A percentile compares a stretch with the other conserved stretches of the same genome.
phyloP scores from a whole-genome alignment of 768 basidiomycete genomes.

The Sporobolomyces phaffii region DNA sequence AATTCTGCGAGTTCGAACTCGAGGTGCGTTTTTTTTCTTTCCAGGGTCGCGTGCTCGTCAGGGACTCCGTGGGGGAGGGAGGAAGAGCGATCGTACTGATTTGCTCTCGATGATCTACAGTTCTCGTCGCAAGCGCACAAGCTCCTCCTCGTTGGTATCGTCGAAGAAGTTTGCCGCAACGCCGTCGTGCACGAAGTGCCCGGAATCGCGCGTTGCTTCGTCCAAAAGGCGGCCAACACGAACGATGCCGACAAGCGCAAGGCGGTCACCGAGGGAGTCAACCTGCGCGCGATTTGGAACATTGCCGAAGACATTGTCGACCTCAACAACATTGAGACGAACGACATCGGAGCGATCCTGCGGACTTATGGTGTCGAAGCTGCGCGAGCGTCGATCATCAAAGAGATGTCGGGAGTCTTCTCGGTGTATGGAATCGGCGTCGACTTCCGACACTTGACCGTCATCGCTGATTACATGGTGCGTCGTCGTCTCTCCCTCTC shows the following conservation, averaged over 20 bases:
- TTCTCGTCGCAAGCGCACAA: constrained; percentile 85
- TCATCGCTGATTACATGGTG: constrained; percentile 99
- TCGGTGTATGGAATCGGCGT: constrained; percentile 93
- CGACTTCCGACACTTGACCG: constrained; percentile 82
- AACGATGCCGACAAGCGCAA: constrained; percentile 51
- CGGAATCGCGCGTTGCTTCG: constrained; percentile 81
- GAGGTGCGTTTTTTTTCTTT: constrained; percentile 57
- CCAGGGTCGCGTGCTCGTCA: no score
- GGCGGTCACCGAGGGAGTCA: constrained; percentile 86
- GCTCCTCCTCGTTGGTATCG: constrained; percentile 82
- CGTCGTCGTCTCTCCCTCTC: constrained; percentile 44
- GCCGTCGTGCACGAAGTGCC: constrained; percentile 85
- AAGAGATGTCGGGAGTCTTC: constrained; percentile 86
- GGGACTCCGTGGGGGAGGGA: no score
- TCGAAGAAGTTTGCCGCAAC: constrained; percentile 76
- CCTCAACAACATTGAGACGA: constrained; percentile 76
- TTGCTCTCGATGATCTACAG: no score
- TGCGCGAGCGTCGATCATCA: constrained; percentile 81
- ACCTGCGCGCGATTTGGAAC: constrained; percentile 79
- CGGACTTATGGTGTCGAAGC: constrained; percentile 95
- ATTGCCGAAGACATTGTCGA: constrained; percentile 57
- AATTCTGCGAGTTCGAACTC: constrained; percentile 68
- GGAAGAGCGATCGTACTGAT: no score
- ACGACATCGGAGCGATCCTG: constrained; percentile 87
- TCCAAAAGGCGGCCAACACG: constrained; percentile 56